These are phyloP conservation scores for Rubia peregrina DNA, from an alignment of 305 asterid genomes.

Conservation along the genomic window DNA sequence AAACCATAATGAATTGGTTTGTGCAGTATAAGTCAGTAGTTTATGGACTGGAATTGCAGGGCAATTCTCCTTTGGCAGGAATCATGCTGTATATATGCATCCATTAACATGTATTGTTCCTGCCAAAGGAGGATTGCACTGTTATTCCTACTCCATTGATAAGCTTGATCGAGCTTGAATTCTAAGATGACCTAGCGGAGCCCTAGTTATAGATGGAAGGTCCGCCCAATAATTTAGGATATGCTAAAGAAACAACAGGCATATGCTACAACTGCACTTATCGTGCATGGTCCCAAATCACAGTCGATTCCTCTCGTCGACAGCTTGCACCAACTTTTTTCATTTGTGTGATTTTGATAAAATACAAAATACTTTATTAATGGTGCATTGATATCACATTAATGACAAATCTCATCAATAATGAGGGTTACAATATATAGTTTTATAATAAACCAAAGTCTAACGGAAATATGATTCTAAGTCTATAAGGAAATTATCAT, in stretches of 20 bases:
- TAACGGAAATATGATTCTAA: no score
- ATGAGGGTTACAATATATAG: no score
- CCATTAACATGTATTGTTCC: not conserved
- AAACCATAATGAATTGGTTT: not conserved
- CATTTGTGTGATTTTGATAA: no score
- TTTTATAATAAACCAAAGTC: no score
- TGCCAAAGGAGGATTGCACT: not conserved
- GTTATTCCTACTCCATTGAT: not conserved
- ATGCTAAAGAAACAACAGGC: not conserved
- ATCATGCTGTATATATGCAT: not conserved
- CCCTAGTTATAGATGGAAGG: no score
- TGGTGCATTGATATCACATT: no score
- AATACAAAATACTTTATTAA: no score
- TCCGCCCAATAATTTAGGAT: not conserved
- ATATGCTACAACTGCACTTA: not conserved
- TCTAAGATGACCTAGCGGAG: not conserved
- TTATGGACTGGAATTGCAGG: constrained; percentile 36
- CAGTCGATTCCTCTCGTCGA: not conserved
- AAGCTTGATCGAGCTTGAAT: not conserved
- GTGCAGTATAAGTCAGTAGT: not conserved
- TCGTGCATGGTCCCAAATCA: not conserved
- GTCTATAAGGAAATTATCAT: no score
- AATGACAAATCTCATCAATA: no score
- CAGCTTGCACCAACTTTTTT: no score
- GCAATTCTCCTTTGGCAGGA: constrained; percentile 65